Conservation (phyloP, 345 rosid species). For the Noccaea bulbosa region DNA sequence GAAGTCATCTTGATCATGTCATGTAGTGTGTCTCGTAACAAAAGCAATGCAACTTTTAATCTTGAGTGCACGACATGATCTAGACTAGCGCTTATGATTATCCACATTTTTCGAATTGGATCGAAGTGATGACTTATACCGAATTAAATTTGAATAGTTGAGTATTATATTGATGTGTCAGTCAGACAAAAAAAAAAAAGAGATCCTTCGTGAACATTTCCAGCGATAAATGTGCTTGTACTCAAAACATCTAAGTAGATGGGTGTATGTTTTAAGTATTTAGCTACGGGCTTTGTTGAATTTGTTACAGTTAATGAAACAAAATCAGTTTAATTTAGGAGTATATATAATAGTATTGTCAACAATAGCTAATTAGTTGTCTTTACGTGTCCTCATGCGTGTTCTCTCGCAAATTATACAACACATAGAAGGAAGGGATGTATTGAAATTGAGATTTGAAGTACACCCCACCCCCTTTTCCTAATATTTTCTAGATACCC, state of each 20-base stretch:
- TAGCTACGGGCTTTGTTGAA: conserved; percentile 14
- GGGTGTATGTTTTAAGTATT: background rate
- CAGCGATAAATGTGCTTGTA: conserved; percentile 22
- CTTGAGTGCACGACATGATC: too few relatives aligned
- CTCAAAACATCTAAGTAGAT: background rate
- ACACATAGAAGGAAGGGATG: too few relatives aligned
- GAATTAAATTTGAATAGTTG: conserved; percentile 26
- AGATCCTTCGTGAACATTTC: conserved; percentile 24
- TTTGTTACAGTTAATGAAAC: background rate
- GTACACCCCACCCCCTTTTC: too few relatives aligned
- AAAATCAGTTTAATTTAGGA: background rate
- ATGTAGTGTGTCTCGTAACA: too few relatives aligned
- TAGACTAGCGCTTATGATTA: too few relatives aligned
- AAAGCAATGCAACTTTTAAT: too few relatives aligned
- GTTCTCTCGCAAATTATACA: conserved; percentile 6
- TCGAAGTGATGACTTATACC: conserved; percentile 27
- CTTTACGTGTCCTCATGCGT: conserved; percentile 14
- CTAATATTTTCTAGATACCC: conserved; percentile 19
- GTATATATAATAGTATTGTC: background rate
- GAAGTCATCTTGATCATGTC: too few relatives aligned
- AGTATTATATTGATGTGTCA: conserved; percentile 3
- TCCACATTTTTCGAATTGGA: too few relatives aligned
- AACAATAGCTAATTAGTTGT: conserved; percentile 8
- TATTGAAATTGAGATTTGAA: too few relatives aligned
- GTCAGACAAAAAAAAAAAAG: background rate